Base-by-base conservation (phyloP, 495 filamentous ascomycete genomes). In the Aspergillus heteromorphus region DNA sequence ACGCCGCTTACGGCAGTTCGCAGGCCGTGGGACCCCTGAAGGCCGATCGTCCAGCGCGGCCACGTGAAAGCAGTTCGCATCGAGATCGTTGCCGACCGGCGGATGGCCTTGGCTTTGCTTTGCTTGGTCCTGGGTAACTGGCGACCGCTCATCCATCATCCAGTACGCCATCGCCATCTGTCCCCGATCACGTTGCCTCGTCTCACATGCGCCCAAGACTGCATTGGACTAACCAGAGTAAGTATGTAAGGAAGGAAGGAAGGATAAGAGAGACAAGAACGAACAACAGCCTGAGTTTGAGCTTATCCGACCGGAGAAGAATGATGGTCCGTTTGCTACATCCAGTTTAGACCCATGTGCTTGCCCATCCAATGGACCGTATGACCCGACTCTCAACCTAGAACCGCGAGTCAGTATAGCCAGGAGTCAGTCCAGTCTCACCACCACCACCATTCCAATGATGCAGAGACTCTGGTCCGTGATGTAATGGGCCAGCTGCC, bases 1-100 rank as follows among this genome's bases (percentile, higher is more conserved):
- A 62, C 56, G 50, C 58, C 52, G 51, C 53, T 59, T 53, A 49
- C 53, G 51, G 57, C 40, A 53, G 56, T 60, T 60, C 54, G 61
- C 53, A 59, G 57, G 48, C 60, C 60, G 58, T 57, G 51, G 48
- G 51, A 63, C 61, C 61, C 61, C 61, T 63, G 57, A 56, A 56
- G 55, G 61, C 52, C 51, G 61, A 63, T 63, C 61, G 31, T 42
- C 56, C 50, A 57, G 52, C 51, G 54, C 48, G 21, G 61, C 54
- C 61, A 63, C 61, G 61, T 63, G 61, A 63, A 63, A 40, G 50
- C 49, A 54, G 55, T 29, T 54, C 45, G 52, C 43, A 62, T 63
- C 57, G 51, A 63, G 61, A 63, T 60, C 60, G 34, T 49, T 58
- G 53, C 52, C 43, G 45, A 36, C 49, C 48, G 51, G 51, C 55